Percentiles rank a stretch among this genome's conserved stretches.
Evolutionary conservation across 345 rosid species (phyloP).

Genomic region (Euphorbia peplus): DNA sequence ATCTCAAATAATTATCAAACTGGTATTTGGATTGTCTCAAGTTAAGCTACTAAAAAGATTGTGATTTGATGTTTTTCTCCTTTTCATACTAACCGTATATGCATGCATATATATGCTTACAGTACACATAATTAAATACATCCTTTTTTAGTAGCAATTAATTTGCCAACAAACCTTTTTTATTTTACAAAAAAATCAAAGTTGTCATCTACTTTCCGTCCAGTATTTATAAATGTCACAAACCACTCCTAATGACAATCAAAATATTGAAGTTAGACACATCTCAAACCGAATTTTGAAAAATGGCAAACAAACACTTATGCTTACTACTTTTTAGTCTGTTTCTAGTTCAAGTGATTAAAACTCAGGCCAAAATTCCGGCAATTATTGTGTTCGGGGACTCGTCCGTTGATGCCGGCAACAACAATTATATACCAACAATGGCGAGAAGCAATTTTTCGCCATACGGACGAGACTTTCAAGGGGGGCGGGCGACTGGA

Average conservation of each 20-base stretch:
- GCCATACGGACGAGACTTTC: conserved; percentile 27
- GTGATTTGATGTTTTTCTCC: no score
- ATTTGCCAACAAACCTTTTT: conserved; percentile 7
- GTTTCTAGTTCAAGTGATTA: neutral
- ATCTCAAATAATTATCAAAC: no score
- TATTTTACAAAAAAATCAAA: neutral
- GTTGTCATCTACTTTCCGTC: neutral
- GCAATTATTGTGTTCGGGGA: conserved; percentile 26
- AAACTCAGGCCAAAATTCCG: conserved; percentile 20
- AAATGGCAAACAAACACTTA: conserved; percentile 6
- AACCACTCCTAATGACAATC: no score
- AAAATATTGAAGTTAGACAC: neutral
- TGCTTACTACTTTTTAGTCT: neutral
- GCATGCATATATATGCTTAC: neutral
- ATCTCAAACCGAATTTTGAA: neutral
- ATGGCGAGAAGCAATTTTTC: conserved; percentile 24
- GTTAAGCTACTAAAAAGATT: no score
- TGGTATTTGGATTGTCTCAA: no score
- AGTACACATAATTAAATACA: neutral
- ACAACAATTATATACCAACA: conserved; percentile 21
- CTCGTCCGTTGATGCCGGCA: conserved; percentile 29
- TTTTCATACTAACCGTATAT: no score
- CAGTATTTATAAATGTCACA: neutral
- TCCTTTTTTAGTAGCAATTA: conserved; percentile 3
- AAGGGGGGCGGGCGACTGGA: conserved; percentile 21